Conservation (phyloP, 257 asterid species). For the Jacaranda mimosifolia region DNA sequence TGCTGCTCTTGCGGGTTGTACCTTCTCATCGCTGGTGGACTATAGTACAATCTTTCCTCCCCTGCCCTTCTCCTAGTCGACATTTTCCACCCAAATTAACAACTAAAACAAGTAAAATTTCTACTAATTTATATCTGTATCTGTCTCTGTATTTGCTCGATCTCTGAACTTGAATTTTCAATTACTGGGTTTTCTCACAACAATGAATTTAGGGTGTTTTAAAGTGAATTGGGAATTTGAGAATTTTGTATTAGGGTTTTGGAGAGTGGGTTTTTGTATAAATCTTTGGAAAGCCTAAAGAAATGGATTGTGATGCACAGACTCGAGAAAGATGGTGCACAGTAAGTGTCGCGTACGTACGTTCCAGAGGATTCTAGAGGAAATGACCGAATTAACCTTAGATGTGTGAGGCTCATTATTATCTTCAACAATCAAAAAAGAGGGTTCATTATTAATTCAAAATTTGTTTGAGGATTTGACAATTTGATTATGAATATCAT, state of each 20-base stretch:
- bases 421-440: not conserved
- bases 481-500: too few relatives aligned
- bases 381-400: slow-evolving; percentile 33
- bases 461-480: not conserved
- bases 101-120: slow-evolving; percentile 13
- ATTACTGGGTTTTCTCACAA: not conserved
- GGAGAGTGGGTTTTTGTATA: slow-evolving; percentile 38
- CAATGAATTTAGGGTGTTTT: slow-evolving; percentile 27
- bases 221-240: slow-evolving; percentile 6
- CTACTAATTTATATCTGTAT: not conserved
- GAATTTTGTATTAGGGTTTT: slow-evolving; percentile 40
- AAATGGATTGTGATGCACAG: slow-evolving; percentile 37
- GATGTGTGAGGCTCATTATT: not conserved
- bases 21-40: slow-evolving; percentile 89
- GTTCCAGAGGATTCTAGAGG: slow-evolving; percentile 26
- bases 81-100: slow-evolving; percentile 40
- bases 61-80: slow-evolving; percentile 61
- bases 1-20: slow-evolving; percentile 55
- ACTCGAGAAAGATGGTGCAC: slow-evolving; percentile 49
- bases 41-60: slow-evolving; percentile 73
- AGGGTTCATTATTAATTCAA: not conserved
- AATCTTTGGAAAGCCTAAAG: slow-evolving; percentile 1
- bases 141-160: not conserved
- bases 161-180: slow-evolving; percentile 10
- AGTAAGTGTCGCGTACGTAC: slow-evolving; percentile 29